Evolutionary conservation across 306 rosid species (phyloP), one percentile per base, ranked within the genome.

Genomic region (Adenanthera pavonina): DNA sequence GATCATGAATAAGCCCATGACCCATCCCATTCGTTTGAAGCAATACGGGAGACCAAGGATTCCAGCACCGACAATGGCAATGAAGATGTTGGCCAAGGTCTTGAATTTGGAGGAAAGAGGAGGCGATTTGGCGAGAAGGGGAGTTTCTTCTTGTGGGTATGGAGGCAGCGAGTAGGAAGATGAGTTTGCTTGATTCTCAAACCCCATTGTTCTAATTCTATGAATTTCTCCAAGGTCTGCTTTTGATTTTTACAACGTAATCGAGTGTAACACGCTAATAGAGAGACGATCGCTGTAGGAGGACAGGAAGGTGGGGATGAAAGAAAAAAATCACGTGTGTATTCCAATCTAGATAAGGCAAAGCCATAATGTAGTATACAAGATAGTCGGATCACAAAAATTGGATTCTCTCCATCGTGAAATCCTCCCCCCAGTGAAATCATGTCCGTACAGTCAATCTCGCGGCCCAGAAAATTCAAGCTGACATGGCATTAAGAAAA

Each of bases 21-120:
- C 36, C 91, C 92, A 92, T 3, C 97, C 97, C 14, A 92, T 90
- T 35, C 82, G 69, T 81, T 86, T 92, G 89, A 90, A 92, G 47
- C 91, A 53, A 80, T 92, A 92, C 1, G 97, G 97, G 1, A 92
- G 93, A 46, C 97, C 94, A 0, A 92, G 83, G 0, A 91, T 95
- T 0, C 97, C 97, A 13, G 94, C 84, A 11, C 97, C 97, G 9
- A 92, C 94, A 3, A 92, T 79, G 85, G 97, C 25, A 68, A 90
- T 90, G 91, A 92, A 90, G 84, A 92, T 77, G 87, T 92, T 92
- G 36, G 97, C 94, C 4, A 83, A 81, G 85, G 97, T 92, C 66
- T 90, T 92, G 74, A 82, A 51, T 33, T 79, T 87, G 0, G 97
- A 88, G 3, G 92, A 88, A 38, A 88, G 91, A 2, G 81, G 79